phyloP scores from a whole-genome alignment of 2,329 filamentous ascomycete genomes.

The Dothiorella sarmentorum region DNA sequence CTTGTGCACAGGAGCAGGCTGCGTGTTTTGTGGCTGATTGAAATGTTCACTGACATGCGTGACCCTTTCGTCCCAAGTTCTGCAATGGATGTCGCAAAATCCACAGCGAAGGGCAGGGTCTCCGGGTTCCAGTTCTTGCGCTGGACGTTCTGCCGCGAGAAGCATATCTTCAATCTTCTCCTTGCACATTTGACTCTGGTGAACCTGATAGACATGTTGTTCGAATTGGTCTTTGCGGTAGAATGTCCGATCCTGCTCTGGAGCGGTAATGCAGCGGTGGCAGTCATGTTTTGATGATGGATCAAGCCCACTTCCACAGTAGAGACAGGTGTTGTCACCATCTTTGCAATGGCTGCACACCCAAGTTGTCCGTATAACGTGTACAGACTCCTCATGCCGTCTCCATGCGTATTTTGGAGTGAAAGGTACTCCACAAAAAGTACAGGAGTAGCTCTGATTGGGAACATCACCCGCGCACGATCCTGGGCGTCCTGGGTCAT shows the following conservation, averaged over 20 bases:
- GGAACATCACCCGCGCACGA: too few relatives aligned
- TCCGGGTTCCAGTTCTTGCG: slow-evolving; percentile 33
- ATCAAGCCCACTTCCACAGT: too few relatives aligned
- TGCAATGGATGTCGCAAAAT: slow-evolving; percentile 33
- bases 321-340: neutral
- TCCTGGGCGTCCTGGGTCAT: too few relatives aligned
- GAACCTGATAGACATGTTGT: too few relatives aligned
- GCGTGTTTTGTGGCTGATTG: neutral
- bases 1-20: too few relatives aligned
- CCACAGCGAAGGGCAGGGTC: slow-evolving; percentile 37
- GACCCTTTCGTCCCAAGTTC: slow-evolving; percentile 32
- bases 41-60: slow-evolving; percentile 34
- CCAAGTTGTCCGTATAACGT: slow-evolving; percentile 37
- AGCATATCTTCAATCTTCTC: slow-evolving; percentile 34
- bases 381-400: slow-evolving; percentile 37
- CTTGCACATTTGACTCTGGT: slow-evolving; percentile 21
- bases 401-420: slow-evolving; percentile 38
- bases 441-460: slow-evolving; percentile 30
- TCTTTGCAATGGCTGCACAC: slow-evolving; percentile 34
- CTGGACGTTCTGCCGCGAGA: slow-evolving; percentile 33
- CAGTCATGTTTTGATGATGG: too few relatives aligned
- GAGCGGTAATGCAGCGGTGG: too few relatives aligned
- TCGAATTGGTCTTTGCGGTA: too few relatives aligned
- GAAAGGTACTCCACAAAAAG: slow-evolving; percentile 36
- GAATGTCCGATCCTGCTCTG: too few relatives aligned